Percentiles rank a stretch among this genome's conserved stretches.
These are phyloP conservation scores for Dactylellina parvicollis DNA, from an alignment of 2,329 filamentous ascomycete species.

Conservation along the genomic window DNA sequence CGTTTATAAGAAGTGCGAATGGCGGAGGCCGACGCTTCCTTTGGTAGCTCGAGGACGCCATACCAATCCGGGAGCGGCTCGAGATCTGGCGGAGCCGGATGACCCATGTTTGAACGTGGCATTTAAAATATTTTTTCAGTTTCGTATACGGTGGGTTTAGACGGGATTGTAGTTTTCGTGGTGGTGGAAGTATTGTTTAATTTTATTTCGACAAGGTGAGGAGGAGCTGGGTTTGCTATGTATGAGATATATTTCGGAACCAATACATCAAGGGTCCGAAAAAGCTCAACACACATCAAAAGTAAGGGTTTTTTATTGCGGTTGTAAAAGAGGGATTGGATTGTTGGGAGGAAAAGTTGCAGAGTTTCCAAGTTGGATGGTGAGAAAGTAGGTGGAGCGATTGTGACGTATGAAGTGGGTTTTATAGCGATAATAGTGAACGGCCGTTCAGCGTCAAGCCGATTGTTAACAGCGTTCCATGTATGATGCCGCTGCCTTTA, in stretches of 20 bases:
- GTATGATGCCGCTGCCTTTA: constrained; percentile 19
- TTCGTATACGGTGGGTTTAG: constrained; percentile 5
- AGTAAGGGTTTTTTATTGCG: background rate
- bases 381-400: background rate
- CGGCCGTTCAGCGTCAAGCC: constrained; percentile 48
- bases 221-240: constrained; percentile 29
- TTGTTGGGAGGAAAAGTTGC: constrained; percentile 5
- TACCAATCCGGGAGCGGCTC: constrained; percentile 73
- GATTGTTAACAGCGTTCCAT: constrained; percentile 39
- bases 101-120: constrained; percentile 44
- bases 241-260: constrained; percentile 54
- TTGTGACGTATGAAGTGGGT: constrained; percentile 1
- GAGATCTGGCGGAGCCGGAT: constrained; percentile 33
- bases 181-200: constrained; percentile 18
- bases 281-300: constrained; percentile 47
- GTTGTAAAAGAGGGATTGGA: background rate
- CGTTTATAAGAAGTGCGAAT: constrained; percentile 86
- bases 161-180: constrained; percentile 14
- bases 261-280: constrained; percentile 45
- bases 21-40: constrained; percentile 74
- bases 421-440: constrained; percentile 11
- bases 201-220: constrained; percentile 10
- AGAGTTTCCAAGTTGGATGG: constrained; percentile 1
- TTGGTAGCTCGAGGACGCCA: constrained; percentile 76
- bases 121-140: constrained; percentile 7